phyloP scores from a whole-genome alignment of 345 rosid genomes.

The Mangifera indica region DNA sequence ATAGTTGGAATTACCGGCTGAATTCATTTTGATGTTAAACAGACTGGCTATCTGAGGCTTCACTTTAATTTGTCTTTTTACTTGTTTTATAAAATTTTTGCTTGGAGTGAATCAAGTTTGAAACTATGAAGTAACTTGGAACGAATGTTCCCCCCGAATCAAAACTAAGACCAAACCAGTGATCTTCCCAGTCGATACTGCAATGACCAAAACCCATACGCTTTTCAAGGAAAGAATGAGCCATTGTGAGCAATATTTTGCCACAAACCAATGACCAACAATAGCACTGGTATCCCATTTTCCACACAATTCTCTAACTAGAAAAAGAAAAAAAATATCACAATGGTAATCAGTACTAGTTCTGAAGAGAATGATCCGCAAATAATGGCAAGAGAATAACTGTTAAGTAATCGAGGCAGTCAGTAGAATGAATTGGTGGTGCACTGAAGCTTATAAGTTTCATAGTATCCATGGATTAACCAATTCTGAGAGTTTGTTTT shows the following conservation, averaged over 20 bases:
- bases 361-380: neutral
- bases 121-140: too few species aligned
- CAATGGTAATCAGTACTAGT: neutral
- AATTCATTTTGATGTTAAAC: constrained; percentile 43
- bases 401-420: neutral
- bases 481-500: neutral
- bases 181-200: too few species aligned
- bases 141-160: too few species aligned
- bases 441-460: neutral
- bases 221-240: constrained; percentile 9
- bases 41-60: constrained; percentile 61
- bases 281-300: constrained; percentile 88
- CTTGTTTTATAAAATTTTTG: too few species aligned
- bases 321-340: constrained; percentile 13
- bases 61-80: neutral
- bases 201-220: constrained; percentile 20
- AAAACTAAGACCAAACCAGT: too few species aligned
- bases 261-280: constrained; percentile 66
- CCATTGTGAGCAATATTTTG: constrained; percentile 25
- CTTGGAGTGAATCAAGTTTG: too few species aligned
- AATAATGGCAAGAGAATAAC: neutral
- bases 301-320: constrained; percentile 94
- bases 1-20: constrained; percentile 91
- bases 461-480: neutral
- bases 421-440: neutral